These are phyloP conservation scores for Starmerella cellae DNA, from an alignment of 805 yeast genomes.

Conservation along the genomic window DNA sequence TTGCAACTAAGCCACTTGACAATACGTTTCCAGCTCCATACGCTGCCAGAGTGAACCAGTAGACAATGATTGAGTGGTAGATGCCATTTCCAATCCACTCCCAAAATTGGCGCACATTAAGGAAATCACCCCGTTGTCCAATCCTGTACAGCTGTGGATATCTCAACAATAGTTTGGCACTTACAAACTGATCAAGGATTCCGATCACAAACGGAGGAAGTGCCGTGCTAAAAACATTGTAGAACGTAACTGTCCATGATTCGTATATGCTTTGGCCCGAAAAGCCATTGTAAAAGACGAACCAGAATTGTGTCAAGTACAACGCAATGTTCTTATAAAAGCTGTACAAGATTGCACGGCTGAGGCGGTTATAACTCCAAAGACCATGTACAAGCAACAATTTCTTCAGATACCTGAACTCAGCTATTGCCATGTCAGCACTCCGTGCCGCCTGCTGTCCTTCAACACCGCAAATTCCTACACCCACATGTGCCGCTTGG, in stretches of 20 bases:
- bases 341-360: slow-evolving; percentile 83
- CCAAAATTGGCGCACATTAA: slow-evolving; percentile 89
- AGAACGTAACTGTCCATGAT: slow-evolving; percentile 94
- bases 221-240: slow-evolving; percentile 87
- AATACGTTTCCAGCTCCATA: slow-evolving; percentile 56
- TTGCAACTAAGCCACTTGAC: slow-evolving; percentile 52
- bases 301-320: slow-evolving; percentile 98
- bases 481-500: slow-evolving; percentile 98
- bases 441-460: slow-evolving; percentile 99
- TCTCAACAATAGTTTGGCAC: slow-evolving; percentile 74
- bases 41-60: slow-evolving; percentile 54
- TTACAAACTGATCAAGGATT: slow-evolving; percentile 89
- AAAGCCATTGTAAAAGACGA: slow-evolving; percentile 77
- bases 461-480: slow-evolving; percentile 97
- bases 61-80: slow-evolving; percentile 79
- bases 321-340: slow-evolving; percentile 91
- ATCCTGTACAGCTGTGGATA: slow-evolving; percentile 87
- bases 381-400: slow-evolving; percentile 86
- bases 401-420: slow-evolving; percentile 74
- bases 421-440: slow-evolving; percentile 95
- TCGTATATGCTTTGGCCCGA: slow-evolving; percentile 94
- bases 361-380: slow-evolving; percentile 93
- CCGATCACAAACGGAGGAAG: slow-evolving; percentile 94
- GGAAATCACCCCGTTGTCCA: slow-evolving; percentile 79
- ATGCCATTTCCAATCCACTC: slow-evolving; percentile 95